A percentile compares a stretch with the other conserved stretches of the same genome.
Evolutionary conservation across 2,329 filamentous ascomycete species (phyloP).

Genomic region (Pseudohalonectria lignicola): DNA sequence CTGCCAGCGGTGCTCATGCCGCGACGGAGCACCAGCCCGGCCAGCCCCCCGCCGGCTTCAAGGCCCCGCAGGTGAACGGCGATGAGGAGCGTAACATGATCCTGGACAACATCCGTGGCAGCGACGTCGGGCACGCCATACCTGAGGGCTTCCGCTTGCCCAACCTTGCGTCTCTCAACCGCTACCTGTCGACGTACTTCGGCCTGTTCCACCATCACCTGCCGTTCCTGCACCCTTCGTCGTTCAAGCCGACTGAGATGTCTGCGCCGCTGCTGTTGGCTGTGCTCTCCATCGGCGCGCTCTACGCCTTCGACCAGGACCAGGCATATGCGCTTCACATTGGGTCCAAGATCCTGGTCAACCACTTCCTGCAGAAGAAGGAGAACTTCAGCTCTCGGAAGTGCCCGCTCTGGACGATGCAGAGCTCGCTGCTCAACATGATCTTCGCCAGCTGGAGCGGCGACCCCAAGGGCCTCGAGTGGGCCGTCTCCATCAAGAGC

Average conservation of each 20-base stretch:
- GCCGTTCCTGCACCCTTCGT: conserved; percentile 87
- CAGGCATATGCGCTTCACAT: conserved; percentile 96
- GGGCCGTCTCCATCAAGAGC: conserved; percentile 98
- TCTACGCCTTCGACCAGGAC: conserved; percentile 96
- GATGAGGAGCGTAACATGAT: conserved; percentile 82
- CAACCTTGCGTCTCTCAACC: conserved; percentile 68
- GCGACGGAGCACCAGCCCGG: conserved; percentile 48
- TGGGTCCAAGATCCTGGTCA: conserved; percentile 92
- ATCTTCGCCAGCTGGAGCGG: conserved; percentile 99
- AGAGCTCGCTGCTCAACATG: conserved; percentile 95
- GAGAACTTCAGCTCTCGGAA: conserved; percentile 98
- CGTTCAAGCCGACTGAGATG: conserved; percentile 70
- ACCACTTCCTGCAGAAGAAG: conserved; percentile 95
- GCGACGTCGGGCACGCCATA: conserved; percentile 72
- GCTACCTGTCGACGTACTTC: conserved; percentile 93
- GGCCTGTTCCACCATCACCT: conserved; percentile 94
- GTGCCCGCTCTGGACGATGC: conserved; percentile 97
- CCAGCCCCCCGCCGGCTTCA: conserved; percentile 57
- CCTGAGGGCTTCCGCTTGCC: conserved; percentile 86
- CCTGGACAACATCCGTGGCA: conserved; percentile 72
- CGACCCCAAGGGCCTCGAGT: conserved; percentile 92
- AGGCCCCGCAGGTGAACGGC: conserved; percentile 67
- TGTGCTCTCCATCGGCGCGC: conserved; percentile 85
- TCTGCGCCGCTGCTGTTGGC: conserved; percentile 79
- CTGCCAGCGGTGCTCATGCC: conserved; percentile 52